Percentiles rank a stretch among this genome's conserved stretches.
Evolutionary conservation across 140 eudicot species (phyloP).

Genomic region (Erigeron philadelphicus): DNA sequence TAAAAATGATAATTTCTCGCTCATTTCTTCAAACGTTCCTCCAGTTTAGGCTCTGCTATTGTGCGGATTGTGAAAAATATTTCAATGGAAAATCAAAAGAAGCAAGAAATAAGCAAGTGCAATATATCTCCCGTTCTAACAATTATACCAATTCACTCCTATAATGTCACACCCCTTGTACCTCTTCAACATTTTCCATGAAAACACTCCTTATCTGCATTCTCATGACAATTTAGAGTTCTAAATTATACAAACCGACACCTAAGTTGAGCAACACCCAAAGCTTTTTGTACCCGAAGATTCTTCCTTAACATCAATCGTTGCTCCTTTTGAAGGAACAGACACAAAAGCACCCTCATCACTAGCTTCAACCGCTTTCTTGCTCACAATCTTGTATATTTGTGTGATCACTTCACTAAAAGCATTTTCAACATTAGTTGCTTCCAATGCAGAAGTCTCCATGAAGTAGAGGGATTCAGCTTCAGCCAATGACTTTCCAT

Average conservation of each 20-base stretch:
- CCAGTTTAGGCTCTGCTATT: no score
- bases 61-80: no score
- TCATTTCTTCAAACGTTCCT: no score
- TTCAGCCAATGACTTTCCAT: conserved; percentile 55
- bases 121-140: conserved; percentile 14
- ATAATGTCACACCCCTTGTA: conserved; percentile 21
- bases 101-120: neutral
- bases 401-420: conserved; percentile 52
- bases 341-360: conserved; percentile 39
- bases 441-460: conserved; percentile 67
- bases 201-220: conserved; percentile 29
- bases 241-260: conserved; percentile 16
- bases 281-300: conserved; percentile 35
- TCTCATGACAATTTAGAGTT: conserved; percentile 16
- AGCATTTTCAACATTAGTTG: conserved; percentile 62
- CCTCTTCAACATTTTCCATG: conserved; percentile 12
- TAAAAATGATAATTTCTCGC: no score
- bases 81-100: neutral
- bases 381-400: conserved; percentile 51
- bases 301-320: conserved; percentile 43
- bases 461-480: conserved; percentile 49
- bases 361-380: conserved; percentile 57
- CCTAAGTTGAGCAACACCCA: conserved; percentile 60
- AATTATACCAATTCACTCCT: conserved; percentile 19
- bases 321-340: conserved; percentile 47